These are phyloP conservation scores for Cydonia oblonga DNA, from an alignment of 331 rosid genomes.

Conservation along the genomic window DNA sequence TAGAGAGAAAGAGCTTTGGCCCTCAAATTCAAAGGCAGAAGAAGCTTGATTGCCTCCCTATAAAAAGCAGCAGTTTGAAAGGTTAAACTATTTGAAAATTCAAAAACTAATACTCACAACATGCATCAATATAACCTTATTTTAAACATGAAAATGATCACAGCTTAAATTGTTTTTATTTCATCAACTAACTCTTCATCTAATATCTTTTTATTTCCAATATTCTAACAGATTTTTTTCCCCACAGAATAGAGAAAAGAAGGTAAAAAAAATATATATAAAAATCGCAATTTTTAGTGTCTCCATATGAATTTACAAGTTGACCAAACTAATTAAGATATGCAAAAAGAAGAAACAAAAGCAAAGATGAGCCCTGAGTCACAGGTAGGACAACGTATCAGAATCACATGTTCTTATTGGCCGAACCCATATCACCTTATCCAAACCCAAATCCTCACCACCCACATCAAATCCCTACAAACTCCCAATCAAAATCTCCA, in stretches of 20 bases:
- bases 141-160: neutral
- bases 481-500: slow-evolving; percentile 4
- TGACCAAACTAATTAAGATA: neutral
- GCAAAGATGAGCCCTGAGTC: slow-evolving; percentile 2
- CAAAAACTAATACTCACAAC: neutral
- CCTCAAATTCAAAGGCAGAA: neutral
- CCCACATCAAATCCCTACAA: slow-evolving; percentile 25
- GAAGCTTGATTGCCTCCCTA: neutral
- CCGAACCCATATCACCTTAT: slow-evolving; percentile 50
- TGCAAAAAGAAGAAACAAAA: neutral
- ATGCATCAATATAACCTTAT: too few relatives aligned
- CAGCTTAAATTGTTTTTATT: too few relatives aligned
- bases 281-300: neutral
- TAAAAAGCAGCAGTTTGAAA: too few relatives aligned
- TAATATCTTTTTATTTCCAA: neutral
- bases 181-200: too few relatives aligned
- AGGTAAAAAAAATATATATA: too few relatives aligned
- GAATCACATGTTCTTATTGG: slow-evolving; percentile 49
- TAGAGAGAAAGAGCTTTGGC: neutral
- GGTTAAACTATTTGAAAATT: neutral
- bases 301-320: neutral
- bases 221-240: too few relatives aligned
- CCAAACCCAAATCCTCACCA: slow-evolving; percentile 35
- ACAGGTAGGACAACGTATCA: slow-evolving; percentile 33
- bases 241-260: too few relatives aligned